phyloP scores from a whole-genome alignment of 2,329 filamentous ascomycete species.

The Claviceps humidiphila region DNA sequence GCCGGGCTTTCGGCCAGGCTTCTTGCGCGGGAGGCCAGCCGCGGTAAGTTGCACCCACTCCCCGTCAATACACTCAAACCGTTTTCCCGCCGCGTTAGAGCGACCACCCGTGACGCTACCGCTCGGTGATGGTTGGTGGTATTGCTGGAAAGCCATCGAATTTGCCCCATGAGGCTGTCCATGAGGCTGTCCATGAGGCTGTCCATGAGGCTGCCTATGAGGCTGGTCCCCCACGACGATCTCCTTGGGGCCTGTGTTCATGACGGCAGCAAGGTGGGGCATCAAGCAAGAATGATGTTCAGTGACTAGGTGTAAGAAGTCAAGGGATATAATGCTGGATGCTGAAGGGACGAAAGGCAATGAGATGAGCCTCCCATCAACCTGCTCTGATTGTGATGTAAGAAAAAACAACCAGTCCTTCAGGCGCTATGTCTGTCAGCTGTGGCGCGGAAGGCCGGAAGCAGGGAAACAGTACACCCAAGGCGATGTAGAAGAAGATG shows the following conservation, averaged over 20 bases:
- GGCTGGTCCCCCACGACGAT: conserved; percentile 32
- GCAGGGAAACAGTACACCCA: neutral
- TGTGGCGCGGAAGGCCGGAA: neutral
- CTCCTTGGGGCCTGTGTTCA: conserved; percentile 30
- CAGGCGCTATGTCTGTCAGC: neutral
- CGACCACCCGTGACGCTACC: conserved; percentile 13
- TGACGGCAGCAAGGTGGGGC: conserved; percentile 5
- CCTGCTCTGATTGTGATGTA: neutral
- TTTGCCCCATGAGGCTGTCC: conserved; percentile 12
- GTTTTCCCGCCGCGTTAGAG: conserved; percentile 13
- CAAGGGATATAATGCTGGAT: neutral
- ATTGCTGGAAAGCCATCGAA: conserved; percentile 16
- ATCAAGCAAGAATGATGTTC: neutral
- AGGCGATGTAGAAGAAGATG: neutral
- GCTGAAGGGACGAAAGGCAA: neutral
- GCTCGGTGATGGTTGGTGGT: conserved; percentile 13
- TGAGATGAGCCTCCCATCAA: neutral
- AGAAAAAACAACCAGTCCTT: neutral
- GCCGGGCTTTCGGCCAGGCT: conserved; percentile 52
- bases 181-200: conserved; percentile 27
- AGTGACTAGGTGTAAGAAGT: neutral
- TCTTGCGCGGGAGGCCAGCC: conserved; percentile 46
- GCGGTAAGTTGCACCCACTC: conserved; percentile 38
- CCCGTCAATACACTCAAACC: conserved; percentile 24
- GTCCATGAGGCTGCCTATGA: conserved; percentile 20